A percentile compares a stretch with the other conserved stretches of the same genome.
Conservation (phyloP, 768 basidiomycete genomes). For the Lactarius tabidus region DNA sequence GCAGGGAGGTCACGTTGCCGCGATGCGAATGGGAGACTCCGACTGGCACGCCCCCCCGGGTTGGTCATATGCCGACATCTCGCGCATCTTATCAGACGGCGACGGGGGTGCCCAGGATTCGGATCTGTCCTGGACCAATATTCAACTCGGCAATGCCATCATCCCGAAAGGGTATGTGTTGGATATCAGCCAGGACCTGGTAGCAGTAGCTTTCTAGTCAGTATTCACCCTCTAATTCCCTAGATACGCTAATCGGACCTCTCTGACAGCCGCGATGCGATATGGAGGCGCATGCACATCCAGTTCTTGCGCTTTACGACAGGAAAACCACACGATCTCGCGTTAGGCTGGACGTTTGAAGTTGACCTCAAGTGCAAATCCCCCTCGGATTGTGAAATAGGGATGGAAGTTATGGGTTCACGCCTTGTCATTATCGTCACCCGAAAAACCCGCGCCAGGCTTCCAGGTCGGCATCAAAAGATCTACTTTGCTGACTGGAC, state of each 20-base stretch:
- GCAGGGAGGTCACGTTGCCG: constrained; percentile 15
- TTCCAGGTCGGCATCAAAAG: constrained; percentile 11
- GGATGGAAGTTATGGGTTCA: constrained; percentile 18
- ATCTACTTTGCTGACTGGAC: constrained; percentile 18
- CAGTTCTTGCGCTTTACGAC: constrained; percentile 14
- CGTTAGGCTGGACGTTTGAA: not conserved
- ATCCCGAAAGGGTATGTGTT: constrained; percentile 21
- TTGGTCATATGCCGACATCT: constrained; percentile 22
- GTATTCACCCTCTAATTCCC: not conserved
- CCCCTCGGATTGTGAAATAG: constrained; percentile 13
- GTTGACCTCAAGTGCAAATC: constrained; percentile 18
- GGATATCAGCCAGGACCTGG: constrained; percentile 19
- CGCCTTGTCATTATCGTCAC: constrained; percentile 13
- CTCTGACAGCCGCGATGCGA: constrained; percentile 7
- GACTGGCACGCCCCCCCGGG: constrained; percentile 19
- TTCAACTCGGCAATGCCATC: constrained; percentile 13
- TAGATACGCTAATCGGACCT: not conserved
- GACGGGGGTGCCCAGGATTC: not conserved
- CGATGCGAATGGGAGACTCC: constrained; percentile 19
- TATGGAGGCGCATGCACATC: constrained; percentile 11
- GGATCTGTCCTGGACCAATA: constrained; percentile 6
- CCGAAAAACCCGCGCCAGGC: constrained; percentile 12
- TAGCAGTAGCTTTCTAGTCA: constrained; percentile 15
- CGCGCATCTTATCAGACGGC: not conserved
- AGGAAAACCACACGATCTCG: constrained; percentile 7